Evolutionary conservation across 202 grass and related monocot genomes (phyloP), one percentile per base, ranked within the genome.

Genomic region (Alloteropsis angusta): DNA sequence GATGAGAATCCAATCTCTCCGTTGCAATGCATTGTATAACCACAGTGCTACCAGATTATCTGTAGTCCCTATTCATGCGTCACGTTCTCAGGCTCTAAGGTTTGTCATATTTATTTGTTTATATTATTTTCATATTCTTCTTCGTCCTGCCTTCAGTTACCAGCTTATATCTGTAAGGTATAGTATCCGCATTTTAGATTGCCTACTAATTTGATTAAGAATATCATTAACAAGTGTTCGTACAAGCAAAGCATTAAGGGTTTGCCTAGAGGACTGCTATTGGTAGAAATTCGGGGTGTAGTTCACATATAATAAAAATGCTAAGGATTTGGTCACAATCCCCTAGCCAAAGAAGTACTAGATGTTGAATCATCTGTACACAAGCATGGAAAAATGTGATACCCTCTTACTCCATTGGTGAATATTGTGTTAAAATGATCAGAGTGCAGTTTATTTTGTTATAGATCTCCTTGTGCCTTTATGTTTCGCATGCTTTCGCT

Each of bases 41-140:
- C 96, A 98, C 77, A 91, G 87, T 18, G 96, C 89, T 65, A 89
- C 71, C 19, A 99, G 93, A 76, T 77, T 99, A 39, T 83, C 91
- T 80, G 85, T 99, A 38, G 85, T 94, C 79, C 96, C 96, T 77
- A 93, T 99, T 84, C 86, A 95, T 0, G 96, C 96, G 60, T 99
- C 96, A 16, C 82, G 96, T 69, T 99, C 96, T 60, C 96, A 99
- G 81, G 92, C 96, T 22, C 84, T 99, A 79, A 99, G 92, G 96
- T 99, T 83, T 76, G 72, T 0, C 34, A 37, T 39, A 26, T n/a
- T 42, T 65, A 34, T 69, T 16, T 26, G 15, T 65, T 16, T 69
- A 26, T 69, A 35, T 30, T 30, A 30, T 30, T 30, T 30, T 30
- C 28, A 30, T 15, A 72, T 60, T 67, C 77, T 76, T 64, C 25